phyloP scores from a whole-genome alignment of 345 rosid species.

The Salix viminalis region DNA sequence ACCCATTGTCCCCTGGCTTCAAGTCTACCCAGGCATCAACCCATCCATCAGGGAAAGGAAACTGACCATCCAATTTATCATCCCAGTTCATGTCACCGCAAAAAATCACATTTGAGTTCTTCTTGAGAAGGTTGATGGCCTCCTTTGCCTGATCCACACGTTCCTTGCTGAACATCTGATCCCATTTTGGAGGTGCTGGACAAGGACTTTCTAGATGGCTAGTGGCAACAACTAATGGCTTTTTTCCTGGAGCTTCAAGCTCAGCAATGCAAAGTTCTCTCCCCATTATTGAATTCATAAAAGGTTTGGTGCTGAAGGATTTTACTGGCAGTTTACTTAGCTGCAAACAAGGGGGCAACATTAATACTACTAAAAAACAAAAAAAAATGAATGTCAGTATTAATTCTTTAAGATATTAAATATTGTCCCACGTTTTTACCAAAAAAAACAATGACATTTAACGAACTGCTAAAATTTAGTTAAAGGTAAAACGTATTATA shows the following conservation, averaged over 20 bases:
- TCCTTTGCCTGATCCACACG: constrained; percentile 78
- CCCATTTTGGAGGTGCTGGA: constrained; percentile 91
- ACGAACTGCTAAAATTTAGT: too few relatives aligned
- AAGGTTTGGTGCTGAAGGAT: constrained; percentile 54
- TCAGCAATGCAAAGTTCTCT: constrained; percentile 74
- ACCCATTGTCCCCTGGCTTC: constrained; percentile 68
- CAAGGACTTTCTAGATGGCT: constrained; percentile 98
- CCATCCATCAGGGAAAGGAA: constrained; percentile 75
- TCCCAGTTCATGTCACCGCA: constrained; percentile 99
- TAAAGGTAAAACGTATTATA: too few relatives aligned
- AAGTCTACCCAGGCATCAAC: constrained; percentile 71
- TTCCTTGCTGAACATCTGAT: constrained; percentile 93
- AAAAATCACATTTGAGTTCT: constrained; percentile 61
- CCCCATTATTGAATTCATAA: constrained; percentile 77
- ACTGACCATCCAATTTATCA: constrained; percentile 72
- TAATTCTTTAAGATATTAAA: too few relatives aligned
- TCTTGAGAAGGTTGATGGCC: constrained; percentile 46
- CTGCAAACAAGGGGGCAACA: constrained; percentile 37
- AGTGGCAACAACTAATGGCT: constrained; percentile 66
- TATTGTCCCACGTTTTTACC: too few relatives aligned
- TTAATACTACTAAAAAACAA: neutral
- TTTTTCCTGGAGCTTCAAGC: constrained; percentile 53
- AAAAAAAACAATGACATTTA: too few relatives aligned
- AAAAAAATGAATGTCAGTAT: neutral
- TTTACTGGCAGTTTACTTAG: constrained; percentile 73